A percentile compares a stretch with the other conserved stretches of the same genome.
These are phyloP conservation scores for Hymenoscyphus infarciens DNA, from an alignment of 2,329 filamentous ascomycete species.

Conservation along the genomic window DNA sequence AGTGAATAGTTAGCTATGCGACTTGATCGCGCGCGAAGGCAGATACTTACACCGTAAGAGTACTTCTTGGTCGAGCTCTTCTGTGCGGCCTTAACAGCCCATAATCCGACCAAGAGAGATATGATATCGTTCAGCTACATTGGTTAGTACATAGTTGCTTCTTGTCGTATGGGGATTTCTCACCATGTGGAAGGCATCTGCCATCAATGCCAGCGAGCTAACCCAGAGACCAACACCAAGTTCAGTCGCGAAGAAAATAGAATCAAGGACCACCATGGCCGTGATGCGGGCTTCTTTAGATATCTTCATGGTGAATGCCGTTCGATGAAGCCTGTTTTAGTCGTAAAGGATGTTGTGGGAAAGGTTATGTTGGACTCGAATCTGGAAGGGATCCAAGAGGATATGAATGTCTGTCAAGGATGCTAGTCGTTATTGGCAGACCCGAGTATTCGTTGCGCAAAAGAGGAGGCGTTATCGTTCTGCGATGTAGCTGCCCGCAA, in stretches of 20 bases:
- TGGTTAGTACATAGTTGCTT: slow-evolving; percentile 19
- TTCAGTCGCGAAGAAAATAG: slow-evolving; percentile 86
- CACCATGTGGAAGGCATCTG: slow-evolving; percentile 98
- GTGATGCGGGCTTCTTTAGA: slow-evolving; percentile 91
- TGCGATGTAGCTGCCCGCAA: too few relatives aligned
- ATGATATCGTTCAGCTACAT: slow-evolving; percentile 93
- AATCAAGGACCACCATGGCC: slow-evolving; percentile 88
- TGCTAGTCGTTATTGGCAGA: too few relatives aligned
- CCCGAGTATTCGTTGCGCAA: too few relatives aligned
- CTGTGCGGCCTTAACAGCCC: slow-evolving; percentile 89
- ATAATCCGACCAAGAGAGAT: slow-evolving; percentile 85
- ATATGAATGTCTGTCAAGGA: too few relatives aligned
- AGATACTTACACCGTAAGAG: slow-evolving; percentile 76
- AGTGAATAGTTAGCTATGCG: slow-evolving; percentile 27
- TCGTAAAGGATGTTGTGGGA: background rate
- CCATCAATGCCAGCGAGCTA: slow-evolving; percentile 87
- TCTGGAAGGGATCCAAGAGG: too few relatives aligned
- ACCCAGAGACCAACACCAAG: slow-evolving; percentile 81
- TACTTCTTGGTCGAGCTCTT: slow-evolving; percentile 85
- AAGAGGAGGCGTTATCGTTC: too few relatives aligned
- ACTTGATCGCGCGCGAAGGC: background rate
- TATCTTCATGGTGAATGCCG: slow-evolving; percentile 64
- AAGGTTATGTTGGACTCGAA: background rate
- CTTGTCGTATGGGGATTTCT: slow-evolving; percentile 28
- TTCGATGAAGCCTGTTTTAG: background rate